Conservation (phyloP, 805 yeast genomes). For the Metschnikowia vanudenii region DNA sequence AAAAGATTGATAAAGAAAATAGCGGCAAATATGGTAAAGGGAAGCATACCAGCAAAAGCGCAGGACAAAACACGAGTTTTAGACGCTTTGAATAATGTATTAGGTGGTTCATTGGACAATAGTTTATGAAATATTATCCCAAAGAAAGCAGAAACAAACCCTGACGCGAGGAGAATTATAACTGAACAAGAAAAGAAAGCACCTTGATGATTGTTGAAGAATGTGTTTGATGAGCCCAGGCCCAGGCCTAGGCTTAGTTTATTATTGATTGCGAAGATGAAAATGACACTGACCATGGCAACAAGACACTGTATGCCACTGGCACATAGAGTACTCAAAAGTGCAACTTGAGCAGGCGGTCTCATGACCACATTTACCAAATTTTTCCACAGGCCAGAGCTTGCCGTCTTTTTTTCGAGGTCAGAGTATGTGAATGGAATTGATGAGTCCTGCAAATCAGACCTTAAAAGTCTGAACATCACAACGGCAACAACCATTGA, state of each 20-base stretch:
- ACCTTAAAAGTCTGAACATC: conserved; percentile 52
- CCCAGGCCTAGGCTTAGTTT: conserved; percentile 24
- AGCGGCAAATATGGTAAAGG: conserved; percentile 49
- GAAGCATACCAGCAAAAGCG: conserved; percentile 38
- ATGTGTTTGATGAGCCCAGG: conserved; percentile 44
- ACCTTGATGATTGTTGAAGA: conserved; percentile 67
- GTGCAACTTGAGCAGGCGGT: conserved; percentile 47
- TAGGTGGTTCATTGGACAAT: conserved; percentile 40
- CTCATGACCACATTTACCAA: conserved; percentile 53
- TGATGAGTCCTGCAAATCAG: conserved; percentile 45
- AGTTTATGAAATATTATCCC: conserved; percentile 62
- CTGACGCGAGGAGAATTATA: conserved; percentile 62
- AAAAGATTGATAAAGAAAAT: conserved; percentile 61
- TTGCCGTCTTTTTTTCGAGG: neutral
- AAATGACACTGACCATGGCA: conserved; percentile 59
- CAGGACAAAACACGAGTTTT: conserved; percentile 25
- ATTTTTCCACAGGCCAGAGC: conserved; percentile 46
- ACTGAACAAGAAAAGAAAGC: conserved; percentile 63
- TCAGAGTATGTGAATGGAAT: conserved; percentile 18
- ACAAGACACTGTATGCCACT: conserved; percentile 74
- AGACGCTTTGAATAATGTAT: conserved; percentile 24
- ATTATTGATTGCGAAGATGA: conserved; percentile 45
- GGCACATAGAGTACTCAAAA: conserved; percentile 59
- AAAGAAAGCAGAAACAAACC: conserved; percentile 69
- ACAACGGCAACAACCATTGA: conserved; percentile 66